Base-by-base conservation (phyloP, 176 grass and related monocot genomes). In the Avena insularis region DNA sequence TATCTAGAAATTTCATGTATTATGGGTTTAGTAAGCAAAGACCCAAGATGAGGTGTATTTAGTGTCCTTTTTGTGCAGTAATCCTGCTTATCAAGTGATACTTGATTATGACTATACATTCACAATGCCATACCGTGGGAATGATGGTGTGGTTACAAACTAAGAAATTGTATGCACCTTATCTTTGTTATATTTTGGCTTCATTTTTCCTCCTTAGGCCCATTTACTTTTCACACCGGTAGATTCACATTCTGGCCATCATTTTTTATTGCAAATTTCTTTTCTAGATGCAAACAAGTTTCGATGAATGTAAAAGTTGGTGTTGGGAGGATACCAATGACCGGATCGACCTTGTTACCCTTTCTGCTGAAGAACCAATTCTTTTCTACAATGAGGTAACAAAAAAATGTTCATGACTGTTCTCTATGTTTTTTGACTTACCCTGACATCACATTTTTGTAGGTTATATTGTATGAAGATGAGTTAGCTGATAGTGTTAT, bases 81-180 rank as follows among this genome's bases (percentile, higher is more conserved):
- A 93, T 59, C 94, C 97, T 87, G 91, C 85, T 48, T 89, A 96
- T 47, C 94, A 99, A 86, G 92, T 99, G 67, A 90, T 98, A 75
- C 92, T 98, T 86, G 97, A 96, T 66, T 98, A 98, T 83, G 97
- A 98, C 68, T 98, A 96, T 78, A 94, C 97, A 88, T 98, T 96
- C 68, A 96, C 93, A 13, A 96, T 94, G 66, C 97, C 94, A 57
- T 96, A 96, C 83, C 80, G 85, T 81, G 93, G 94, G 35, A 94
- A 90, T 85, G 90, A 96, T 65, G 77, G 25, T 82, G 72, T 60
- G 68, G 89, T 70, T 82, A 47, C 35, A 12, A 84, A 77, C 19
- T 25, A 78, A 75, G 77, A 79, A 9, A 69, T 11, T 70, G 90
- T 91, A 91, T 85, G 90, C 1, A 47, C 66, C 35, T 67, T 56